Percentiles rank a stretch among this genome's conserved stretches.
These are phyloP conservation scores for Talaromyces sp. DNA, from an alignment of 2,329 filamentous ascomycete species.

Conservation along the genomic window DNA sequence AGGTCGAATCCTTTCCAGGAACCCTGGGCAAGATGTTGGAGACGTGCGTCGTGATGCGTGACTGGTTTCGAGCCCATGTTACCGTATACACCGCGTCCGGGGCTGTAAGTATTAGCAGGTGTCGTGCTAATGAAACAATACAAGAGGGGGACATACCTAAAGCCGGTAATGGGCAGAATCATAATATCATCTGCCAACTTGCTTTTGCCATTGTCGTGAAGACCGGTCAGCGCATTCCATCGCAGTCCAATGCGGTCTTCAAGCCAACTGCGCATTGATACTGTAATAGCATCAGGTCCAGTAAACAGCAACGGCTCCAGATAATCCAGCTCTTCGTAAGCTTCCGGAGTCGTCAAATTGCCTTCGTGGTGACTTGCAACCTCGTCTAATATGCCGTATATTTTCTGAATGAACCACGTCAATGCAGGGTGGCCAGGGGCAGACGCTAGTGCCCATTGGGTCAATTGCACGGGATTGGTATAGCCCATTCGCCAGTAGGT, in stretches of 20 bases:
- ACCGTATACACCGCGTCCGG: constrained; percentile 27
- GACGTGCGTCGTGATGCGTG: constrained; percentile 28
- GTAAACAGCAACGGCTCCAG: constrained; percentile 31
- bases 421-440: constrained; percentile 29
- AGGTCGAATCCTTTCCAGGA: constrained; percentile 30
- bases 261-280: constrained; percentile 26
- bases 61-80: constrained; percentile 34
- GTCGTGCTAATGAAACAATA: background rate
- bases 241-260: constrained; percentile 24
- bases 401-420: constrained; percentile 26
- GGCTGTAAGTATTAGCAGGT: constrained; percentile 18
- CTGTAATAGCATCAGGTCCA: constrained; percentile 32
- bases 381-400: constrained; percentile 19
- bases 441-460: constrained; percentile 32
- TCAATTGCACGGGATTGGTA: constrained; percentile 31
- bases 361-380: constrained; percentile 17
- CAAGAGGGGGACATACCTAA: constrained; percentile 26
- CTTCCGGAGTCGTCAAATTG: constrained; percentile 17
- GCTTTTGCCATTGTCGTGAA: constrained; percentile 28
- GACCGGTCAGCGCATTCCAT: constrained; percentile 32
- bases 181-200: constrained; percentile 32
- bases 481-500: constrained; percentile 36
- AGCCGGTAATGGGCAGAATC: constrained; percentile 35
- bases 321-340: constrained; percentile 20
- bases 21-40: constrained; percentile 31